These are phyloP conservation scores for Gymnopilus dilepis DNA, from an alignment of 768 basidiomycete species.

Conservation along the genomic window DNA sequence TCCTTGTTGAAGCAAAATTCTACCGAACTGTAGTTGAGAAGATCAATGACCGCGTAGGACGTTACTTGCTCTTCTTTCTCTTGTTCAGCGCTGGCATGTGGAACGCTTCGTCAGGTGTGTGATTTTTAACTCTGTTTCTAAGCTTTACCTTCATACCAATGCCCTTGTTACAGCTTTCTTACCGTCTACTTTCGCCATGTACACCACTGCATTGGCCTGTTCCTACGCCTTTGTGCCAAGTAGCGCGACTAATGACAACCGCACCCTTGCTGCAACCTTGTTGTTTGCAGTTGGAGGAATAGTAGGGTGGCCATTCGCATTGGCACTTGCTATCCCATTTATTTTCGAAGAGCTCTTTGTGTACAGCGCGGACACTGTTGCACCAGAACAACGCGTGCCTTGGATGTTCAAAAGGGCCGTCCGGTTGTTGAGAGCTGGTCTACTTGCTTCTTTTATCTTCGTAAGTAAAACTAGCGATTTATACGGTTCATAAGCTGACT, in stretches of 20 bases:
- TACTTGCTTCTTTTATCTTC: constrained; percentile 63
- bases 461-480: constrained; percentile 45
- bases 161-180: constrained; percentile 71
- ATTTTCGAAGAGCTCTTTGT: constrained; percentile 89
- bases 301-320: constrained; percentile 97
- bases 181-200: constrained; percentile 96
- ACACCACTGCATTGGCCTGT: constrained; percentile 79
- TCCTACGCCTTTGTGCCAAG: constrained; percentile 70
- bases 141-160: background rate
- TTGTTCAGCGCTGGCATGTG: constrained; percentile 93
- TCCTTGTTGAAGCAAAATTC: constrained; percentile 79
- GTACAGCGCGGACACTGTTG: constrained; percentile 68
- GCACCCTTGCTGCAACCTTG: constrained; percentile 69
- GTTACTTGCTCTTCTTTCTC: constrained; percentile 91
- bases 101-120: constrained; percentile 83
- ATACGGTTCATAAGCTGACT: constrained; percentile 3
- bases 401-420: constrained; percentile 72
- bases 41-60: constrained; percentile 87
- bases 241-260: constrained; percentile 52
- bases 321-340: constrained; percentile 87
- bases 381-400: constrained; percentile 42
- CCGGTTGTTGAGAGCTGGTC: constrained; percentile 57
- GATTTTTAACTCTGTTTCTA: background rate
- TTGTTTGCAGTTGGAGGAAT: constrained; percentile 83
- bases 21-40: constrained; percentile 82